Base-by-base conservation (phyloP, 306 rosid genomes). In the Cucumis hystrix region DNA sequence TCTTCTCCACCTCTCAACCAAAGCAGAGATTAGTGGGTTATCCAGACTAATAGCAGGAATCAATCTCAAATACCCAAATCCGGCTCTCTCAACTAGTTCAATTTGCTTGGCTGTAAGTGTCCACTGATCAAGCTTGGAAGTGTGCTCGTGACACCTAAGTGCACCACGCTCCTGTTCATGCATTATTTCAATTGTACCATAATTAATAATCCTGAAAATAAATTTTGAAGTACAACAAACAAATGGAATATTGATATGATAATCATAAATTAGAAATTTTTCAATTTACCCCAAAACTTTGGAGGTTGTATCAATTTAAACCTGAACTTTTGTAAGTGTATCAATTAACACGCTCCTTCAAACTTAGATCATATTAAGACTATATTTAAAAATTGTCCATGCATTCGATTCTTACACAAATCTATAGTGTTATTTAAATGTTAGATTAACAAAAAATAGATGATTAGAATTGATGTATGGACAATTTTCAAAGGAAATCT, bases 51-150 rank as follows among this genome's bases (percentile, higher is more conserved):
- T 91, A 78, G 99, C 98, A 8, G 99, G 99, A 81, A 96, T 96
- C 79, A 89, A 86, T 83, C 93, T 88, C 79, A 96, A 85, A 82
- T 81, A 92, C 58, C 97, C 93, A 77, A 96, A 96, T 65, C 99
- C 99, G 51, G 99, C 98, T 79, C 80, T 87, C 69, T 91, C 92
- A 21, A 96, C 98, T 82, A 96, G 80, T 80, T 91, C 98, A 75
- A 87, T 28, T 85, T 96, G 99, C 83, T 79, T 86, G 37, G 79
- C 75, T 1, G 87, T 91, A 61, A 96, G 98, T 39, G 88, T 74
- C 99, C 99, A 96, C 78, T 96, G 99, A 81, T 92, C 99, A 55
- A 96, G 97, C 85, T 92, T 96, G 43, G 99, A 92, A 75, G 99
- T 92, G 85, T 96, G 99, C 68, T 96, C 99, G 4, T 96, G 99